A percentile compares a stretch with the other conserved stretches of the same genome.
phyloP scores from a whole-genome alignment of 129 eudicot species.

The Pseudognaphalium luteoalbum region DNA sequence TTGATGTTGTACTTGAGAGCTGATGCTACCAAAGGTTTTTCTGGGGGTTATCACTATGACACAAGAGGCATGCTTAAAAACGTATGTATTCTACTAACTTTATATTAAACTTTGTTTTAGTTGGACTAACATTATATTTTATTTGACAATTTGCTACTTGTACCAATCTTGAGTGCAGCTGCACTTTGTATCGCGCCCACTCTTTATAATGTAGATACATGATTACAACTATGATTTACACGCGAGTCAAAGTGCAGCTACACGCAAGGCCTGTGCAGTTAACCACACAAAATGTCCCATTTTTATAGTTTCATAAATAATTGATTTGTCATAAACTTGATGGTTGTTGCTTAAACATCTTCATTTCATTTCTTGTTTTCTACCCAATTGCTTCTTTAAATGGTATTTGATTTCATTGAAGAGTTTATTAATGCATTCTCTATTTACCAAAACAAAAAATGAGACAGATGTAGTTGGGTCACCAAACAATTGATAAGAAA shows the following conservation, averaged over 20 bases:
- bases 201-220: too few relatives aligned
- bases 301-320: too few relatives aligned
- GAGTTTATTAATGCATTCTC: background rate
- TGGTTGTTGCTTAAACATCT: too few relatives aligned
- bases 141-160: background rate
- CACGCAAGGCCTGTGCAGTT: too few relatives aligned
- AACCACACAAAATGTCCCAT: too few relatives aligned
- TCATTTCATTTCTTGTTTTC: too few relatives aligned
- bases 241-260: too few relatives aligned
- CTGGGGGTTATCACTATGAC: slow-evolving; percentile 91
- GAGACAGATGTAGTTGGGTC: background rate
- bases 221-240: too few relatives aligned
- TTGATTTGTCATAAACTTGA: too few relatives aligned
- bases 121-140: background rate
- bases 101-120: background rate
- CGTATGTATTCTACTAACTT: slow-evolving; percentile 35
- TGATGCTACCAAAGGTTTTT: slow-evolving; percentile 82
- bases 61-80: slow-evolving; percentile 86
- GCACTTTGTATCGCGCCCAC: too few relatives aligned
- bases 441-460: background rate
- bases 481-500: slow-evolving; percentile 16
- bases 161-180: too few relatives aligned
- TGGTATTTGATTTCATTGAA: background rate
- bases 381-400: background rate
- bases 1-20: slow-evolving; percentile 88